Conservation (phyloP, 345 rosid genomes). For the Euphorbia peplus region DNA sequence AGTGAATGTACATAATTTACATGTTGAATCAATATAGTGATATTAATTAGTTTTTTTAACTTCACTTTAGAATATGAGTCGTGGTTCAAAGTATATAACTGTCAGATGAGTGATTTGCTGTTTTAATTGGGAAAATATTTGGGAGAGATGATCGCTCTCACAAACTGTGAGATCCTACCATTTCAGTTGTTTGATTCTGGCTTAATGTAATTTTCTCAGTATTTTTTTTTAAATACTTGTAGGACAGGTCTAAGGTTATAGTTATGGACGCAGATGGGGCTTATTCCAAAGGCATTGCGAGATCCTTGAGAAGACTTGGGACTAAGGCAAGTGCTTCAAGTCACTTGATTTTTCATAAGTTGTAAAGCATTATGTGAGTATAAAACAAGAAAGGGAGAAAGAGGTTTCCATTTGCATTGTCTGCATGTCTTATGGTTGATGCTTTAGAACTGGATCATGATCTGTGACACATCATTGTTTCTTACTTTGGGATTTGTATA, state of each 20-base stretch:
- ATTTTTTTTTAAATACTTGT: constrained; percentile 48
- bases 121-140: background rate
- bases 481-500: background rate
- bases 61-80: background rate
- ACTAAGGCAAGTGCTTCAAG: constrained; percentile 49
- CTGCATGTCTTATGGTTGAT: background rate
- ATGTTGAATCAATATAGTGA: background rate
- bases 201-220: constrained; percentile 27
- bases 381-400: background rate
- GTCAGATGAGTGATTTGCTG: background rate
- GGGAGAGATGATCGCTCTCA: background rate
- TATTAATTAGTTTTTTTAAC: background rate
- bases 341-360: constrained; percentile 11
- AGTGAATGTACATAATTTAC: background rate
- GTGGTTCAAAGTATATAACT: background rate
- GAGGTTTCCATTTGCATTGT: background rate
- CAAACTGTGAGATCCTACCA: background rate
- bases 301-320: constrained; percentile 88
- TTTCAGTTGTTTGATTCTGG: background rate
- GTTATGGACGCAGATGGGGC: constrained; percentile 93
- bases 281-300: constrained; percentile 79
- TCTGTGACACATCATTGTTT: no score
- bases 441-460: background rate
- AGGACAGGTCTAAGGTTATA: constrained; percentile 95
- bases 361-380: background rate